A percentile compares a stretch with the other conserved stretches of the same genome.
Conservation (phyloP, 202 grass and related monocot genomes). For the Zoysia matrella region DNA sequence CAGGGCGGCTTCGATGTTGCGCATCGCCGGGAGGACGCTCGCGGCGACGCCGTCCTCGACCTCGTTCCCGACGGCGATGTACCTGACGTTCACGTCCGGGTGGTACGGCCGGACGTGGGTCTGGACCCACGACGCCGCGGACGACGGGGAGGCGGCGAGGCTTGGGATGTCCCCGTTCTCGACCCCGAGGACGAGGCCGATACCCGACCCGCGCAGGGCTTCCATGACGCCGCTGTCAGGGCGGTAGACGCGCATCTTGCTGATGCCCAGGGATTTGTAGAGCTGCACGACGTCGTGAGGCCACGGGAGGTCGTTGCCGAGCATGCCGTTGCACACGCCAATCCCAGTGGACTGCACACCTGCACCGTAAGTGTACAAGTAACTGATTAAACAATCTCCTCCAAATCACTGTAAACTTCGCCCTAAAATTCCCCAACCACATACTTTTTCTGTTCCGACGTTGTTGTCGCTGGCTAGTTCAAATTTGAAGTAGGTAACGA, state of each 20-base stretch:
- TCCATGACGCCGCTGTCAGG: slow-evolving; percentile 27
- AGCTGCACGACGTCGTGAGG: slow-evolving; percentile 49
- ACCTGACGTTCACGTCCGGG: slow-evolving; percentile 46
- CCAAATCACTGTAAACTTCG: too few species aligned
- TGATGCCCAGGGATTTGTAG: slow-evolving; percentile 45
- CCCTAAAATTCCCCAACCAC: too few species aligned
- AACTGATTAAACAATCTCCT: background rate
- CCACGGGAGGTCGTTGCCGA: slow-evolving; percentile 60
- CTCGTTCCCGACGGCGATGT: slow-evolving; percentile 76
- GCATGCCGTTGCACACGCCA: slow-evolving; percentile 14
- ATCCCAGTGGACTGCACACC: slow-evolving; percentile 6
- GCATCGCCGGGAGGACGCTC: slow-evolving; percentile 67
- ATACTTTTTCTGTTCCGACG: too few species aligned
- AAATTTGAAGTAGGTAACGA: too few species aligned
- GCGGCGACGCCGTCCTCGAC: slow-evolving; percentile 4
- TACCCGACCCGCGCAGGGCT: slow-evolving; percentile 41
- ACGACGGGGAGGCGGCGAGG: slow-evolving; percentile 30
- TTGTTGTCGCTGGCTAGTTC: too few species aligned
- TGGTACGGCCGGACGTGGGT: slow-evolving; percentile 48
- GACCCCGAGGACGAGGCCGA: slow-evolving; percentile 50
- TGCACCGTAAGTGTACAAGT: background rate
- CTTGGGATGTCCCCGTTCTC: background rate
- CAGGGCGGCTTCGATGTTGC: slow-evolving; percentile 45
- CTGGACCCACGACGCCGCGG: slow-evolving; percentile 50
- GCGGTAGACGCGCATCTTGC: slow-evolving; percentile 52